Evolutionary conservation across 208 protist species (phyloP), one percentile per base, ranked within the genome.

Genomic region (Acanthamoeba royreba): DNA sequence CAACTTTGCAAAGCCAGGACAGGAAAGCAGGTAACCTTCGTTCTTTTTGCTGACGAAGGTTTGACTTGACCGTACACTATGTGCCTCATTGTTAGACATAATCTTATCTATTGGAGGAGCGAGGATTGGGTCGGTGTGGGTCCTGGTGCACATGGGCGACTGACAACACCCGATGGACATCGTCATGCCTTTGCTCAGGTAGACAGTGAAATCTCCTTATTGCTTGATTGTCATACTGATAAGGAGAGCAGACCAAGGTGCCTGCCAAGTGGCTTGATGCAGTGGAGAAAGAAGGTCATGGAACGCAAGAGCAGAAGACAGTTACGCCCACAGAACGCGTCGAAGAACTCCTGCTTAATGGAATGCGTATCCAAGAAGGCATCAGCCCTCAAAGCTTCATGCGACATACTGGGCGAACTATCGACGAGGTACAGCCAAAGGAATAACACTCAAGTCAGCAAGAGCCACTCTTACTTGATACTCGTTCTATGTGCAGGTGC

Each of bases 101-200:
- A 95, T 69, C 13, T 81, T 46, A 92, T 94, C 28, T 95, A 95
- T 93, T 95, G 94, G 94, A 47, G 77, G 52, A 88, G 86, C 45
- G 92, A 92, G 40, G 92, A 94, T 66, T 95, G 93, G 72, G 94
- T 95, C 53, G 94, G 94, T 35, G 86, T 94, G 31, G 94, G 94
- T 40, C 94, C 94, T 9, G 94, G 94, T 47, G 87, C 94, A 31
- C 77, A 61, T 46, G 83, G 47, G 0, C 66, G 66, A 15, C 31
- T 93, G 49, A 93, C 77, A 25, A 52, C 47, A 7, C 35, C 8
- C 61, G 55, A 42, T 11, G 19, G 49, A 9, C 31, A 90, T 9
- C 42, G 43, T 58, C 42, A 58, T 19, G 43, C 46, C 66, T 74
- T 52, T 40, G 8, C 28, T 2, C 33, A 95, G 93, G 55, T 90